Evolutionary conservation across 768 basidiomycete species (phyloP).

Genomic region (Leccinum subtestaceum): DNA sequence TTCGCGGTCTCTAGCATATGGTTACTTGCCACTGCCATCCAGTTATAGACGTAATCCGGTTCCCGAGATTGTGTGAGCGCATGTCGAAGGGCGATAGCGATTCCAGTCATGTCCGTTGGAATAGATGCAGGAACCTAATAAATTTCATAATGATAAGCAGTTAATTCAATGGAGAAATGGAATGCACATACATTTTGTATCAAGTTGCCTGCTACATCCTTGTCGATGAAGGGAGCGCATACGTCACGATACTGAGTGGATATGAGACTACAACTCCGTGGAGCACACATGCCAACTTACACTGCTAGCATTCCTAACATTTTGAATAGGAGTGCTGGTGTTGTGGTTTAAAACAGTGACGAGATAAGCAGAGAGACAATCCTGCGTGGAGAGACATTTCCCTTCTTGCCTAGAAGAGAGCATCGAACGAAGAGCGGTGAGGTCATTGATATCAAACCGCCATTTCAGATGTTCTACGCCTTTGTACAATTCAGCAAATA

Average conservation of each 20-base stretch:
- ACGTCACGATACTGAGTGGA: constrained; percentile 20
- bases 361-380: constrained; percentile 31
- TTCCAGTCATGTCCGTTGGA: constrained; percentile 17
- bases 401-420: constrained; percentile 6
- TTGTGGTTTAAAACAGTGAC: constrained; percentile 22
- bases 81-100: constrained; percentile 18
- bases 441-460: constrained; percentile 8
- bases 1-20: constrained; percentile 22
- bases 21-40: constrained; percentile 18
- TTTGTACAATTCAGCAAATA: constrained; percentile 12
- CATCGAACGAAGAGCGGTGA: constrained; percentile 14
- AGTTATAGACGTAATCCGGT: constrained; percentile 15
- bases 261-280: neutral
- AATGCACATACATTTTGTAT: constrained; percentile 18
- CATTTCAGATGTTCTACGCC: constrained; percentile 17
- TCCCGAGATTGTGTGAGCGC: constrained; percentile 14
- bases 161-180: neutral
- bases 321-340: constrained; percentile 9
- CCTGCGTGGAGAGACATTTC: constrained; percentile 24
- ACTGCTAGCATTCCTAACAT: constrained; percentile 28
- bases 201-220: constrained; percentile 18
- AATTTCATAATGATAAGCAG: neutral
- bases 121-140: constrained; percentile 12
- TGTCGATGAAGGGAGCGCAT: constrained; percentile 17
- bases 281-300: constrained; percentile 15